Percentiles rank a stretch among this genome's conserved stretches.
phyloP scores from a whole-genome alignment of 1,139 yeast genomes.

The Yueomyces sp. region DNA sequence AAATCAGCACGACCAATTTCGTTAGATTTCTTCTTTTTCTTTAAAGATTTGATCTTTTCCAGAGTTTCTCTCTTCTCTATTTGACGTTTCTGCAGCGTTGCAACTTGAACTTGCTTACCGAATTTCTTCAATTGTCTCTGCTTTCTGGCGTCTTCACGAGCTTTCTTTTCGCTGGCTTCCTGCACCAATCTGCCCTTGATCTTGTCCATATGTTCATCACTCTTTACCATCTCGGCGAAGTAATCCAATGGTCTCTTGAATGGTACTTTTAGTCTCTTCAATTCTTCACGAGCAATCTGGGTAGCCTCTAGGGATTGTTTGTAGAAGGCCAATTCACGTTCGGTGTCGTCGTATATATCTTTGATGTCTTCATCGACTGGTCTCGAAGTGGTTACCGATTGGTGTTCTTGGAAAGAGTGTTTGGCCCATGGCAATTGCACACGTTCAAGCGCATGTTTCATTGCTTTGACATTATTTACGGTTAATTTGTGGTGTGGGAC shows the following conservation, averaged over 20 bases:
- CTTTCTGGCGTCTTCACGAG: constrained; percentile 84
- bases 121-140: constrained; percentile 93
- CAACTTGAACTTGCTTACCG: constrained; percentile 94
- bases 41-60: constrained; percentile 79
- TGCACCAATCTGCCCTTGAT: constrained; percentile 68
- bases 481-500: constrained; percentile 87
- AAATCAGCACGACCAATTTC: constrained; percentile 43
- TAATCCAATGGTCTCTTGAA: constrained; percentile 90
- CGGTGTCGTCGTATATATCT: constrained; percentile 91
- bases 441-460: constrained; percentile 55
- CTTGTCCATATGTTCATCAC: constrained; percentile 96
- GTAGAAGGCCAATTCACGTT: constrained; percentile 73
- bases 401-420: constrained; percentile 73
- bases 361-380: constrained; percentile 55
- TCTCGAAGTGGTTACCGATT: constrained; percentile 50
- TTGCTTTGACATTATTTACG: constrained; percentile 57
- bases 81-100: constrained; percentile 87
- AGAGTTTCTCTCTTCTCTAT: constrained; percentile 85
- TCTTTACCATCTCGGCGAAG: constrained; percentile 97
- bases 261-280: constrained; percentile 60
- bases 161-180: constrained; percentile 86
- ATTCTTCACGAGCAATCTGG: constrained; percentile 51
- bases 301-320: constrained; percentile 89
- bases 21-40: constrained; percentile 71
- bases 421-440: constrained; percentile 61